A percentile compares a stretch with the other conserved stretches of the same genome.
Evolutionary conservation across 495 filamentous ascomycete genomes (phyloP).

Genomic region (Neurospora intermedia): DNA sequence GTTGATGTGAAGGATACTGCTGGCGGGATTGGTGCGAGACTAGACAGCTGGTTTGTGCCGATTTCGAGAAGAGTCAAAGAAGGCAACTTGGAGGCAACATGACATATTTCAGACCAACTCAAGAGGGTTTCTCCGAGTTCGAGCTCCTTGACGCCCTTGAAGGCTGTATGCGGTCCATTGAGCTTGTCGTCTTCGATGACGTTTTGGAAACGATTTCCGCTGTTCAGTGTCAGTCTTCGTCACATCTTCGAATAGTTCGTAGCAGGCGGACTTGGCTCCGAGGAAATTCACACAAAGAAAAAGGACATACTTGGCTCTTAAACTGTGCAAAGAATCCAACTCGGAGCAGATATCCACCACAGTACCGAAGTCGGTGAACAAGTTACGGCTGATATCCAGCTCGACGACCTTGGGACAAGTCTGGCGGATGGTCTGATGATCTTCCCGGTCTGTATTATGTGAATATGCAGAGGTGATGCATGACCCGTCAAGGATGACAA

Average conservation of each 20-base stretch:
- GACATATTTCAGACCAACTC: slow-evolving; percentile 56
- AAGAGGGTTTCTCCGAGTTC: slow-evolving; percentile 64
- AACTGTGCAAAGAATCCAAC: slow-evolving; percentile 47
- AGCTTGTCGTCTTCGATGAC: slow-evolving; percentile 28
- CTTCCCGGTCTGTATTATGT: slow-evolving; percentile 18
- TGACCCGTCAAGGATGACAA: slow-evolving; percentile 72
- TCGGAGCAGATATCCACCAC: slow-evolving; percentile 59
- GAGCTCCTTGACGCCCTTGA: slow-evolving; percentile 53
- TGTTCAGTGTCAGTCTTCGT: slow-evolving; percentile 17
- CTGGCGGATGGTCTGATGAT: slow-evolving; percentile 25
- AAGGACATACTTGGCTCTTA: slow-evolving; percentile 59
- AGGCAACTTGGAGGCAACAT: slow-evolving; percentile 43
- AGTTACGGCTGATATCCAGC: slow-evolving; percentile 77
- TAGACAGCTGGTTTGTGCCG: slow-evolving; percentile 36
- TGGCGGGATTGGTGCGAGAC: slow-evolving; percentile 32
- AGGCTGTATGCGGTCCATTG: slow-evolving; percentile 22
- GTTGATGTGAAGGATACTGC: slow-evolving; percentile 33
- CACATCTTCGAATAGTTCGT: neutral
- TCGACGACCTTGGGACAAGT: slow-evolving; percentile 59
- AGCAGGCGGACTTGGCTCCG: slow-evolving; percentile 1
- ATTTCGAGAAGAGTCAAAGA: slow-evolving; percentile 45
- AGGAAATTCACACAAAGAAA: neutral
- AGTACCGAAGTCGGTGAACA: slow-evolving; percentile 56
- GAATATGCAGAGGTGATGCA: slow-evolving; percentile 40
- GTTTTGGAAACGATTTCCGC: slow-evolving; percentile 64